Conservation (phyloP, 345 rosid species). For the Mallotus nudiflorus region DNA sequence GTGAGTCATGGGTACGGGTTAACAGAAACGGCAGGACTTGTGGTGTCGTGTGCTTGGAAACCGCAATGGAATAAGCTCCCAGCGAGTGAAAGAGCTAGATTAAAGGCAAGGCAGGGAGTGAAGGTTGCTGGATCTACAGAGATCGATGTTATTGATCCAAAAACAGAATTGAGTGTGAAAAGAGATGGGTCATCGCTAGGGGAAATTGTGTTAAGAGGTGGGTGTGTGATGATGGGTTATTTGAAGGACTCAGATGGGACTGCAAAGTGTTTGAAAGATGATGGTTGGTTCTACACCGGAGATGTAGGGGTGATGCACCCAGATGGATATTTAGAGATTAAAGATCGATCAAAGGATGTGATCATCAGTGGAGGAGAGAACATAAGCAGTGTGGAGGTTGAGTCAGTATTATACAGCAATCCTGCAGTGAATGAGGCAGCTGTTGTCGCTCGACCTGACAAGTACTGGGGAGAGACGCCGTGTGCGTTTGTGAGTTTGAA, state of each 20-base stretch:
- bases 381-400: conserved; percentile 29
- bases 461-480: conserved; percentile 31
- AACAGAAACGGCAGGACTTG: conserved; percentile 22
- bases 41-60: conserved; percentile 26
- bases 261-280: conserved; percentile 11
- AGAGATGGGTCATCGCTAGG: conserved; percentile 23
- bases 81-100: conserved; percentile 15
- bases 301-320: conserved; percentile 27
- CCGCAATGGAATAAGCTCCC: conserved; percentile 21
- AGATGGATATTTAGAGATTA: conserved; percentile 31
- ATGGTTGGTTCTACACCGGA: conserved; percentile 31
- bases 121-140: conserved; percentile 10
- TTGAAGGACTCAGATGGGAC: conserved; percentile 16
- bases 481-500: conserved; percentile 30
- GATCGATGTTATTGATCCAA: conserved; percentile 11
- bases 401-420: conserved; percentile 16
- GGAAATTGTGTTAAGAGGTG: conserved; percentile 23
- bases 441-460: conserved; percentile 28
- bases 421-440: conserved; percentile 29
- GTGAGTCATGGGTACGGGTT: conserved; percentile 32
- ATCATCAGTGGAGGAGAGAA: conserved; percentile 38
- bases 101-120: conserved; percentile 32
- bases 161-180: conserved; percentile 15
- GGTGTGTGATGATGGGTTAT: conserved; percentile 23
- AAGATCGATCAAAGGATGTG: conserved; percentile 31